These are phyloP conservation scores for Lipomyces starkeyi DNA, from an alignment of 805 yeast genomes.

Conservation along the genomic window DNA sequence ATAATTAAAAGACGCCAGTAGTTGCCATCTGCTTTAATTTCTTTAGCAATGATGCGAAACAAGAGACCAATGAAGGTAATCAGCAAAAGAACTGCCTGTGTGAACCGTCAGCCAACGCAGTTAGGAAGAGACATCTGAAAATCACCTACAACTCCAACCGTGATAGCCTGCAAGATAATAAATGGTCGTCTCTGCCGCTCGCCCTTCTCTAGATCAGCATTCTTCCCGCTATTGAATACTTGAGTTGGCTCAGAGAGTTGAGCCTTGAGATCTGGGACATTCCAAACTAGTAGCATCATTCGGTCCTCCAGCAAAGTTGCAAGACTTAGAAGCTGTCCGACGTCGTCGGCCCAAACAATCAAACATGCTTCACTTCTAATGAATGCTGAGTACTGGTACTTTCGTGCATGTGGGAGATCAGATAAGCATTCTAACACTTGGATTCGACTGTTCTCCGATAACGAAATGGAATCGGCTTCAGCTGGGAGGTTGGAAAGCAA, in stretches of 20 bases:
- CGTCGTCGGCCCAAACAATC: slow-evolving; percentile 33
- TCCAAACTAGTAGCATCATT: slow-evolving; percentile 33
- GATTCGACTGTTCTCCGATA: slow-evolving; percentile 29
- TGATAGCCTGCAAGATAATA: slow-evolving; percentile 17
- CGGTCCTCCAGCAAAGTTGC: slow-evolving; percentile 25
- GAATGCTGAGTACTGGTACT: slow-evolving; percentile 30
- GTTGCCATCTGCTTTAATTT: slow-evolving; percentile 14
- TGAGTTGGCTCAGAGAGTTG: slow-evolving; percentile 14
- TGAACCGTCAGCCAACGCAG: not conserved
- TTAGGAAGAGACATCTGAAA: not conserved
- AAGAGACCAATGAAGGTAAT: slow-evolving; percentile 7
- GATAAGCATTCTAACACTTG: slow-evolving; percentile 25
- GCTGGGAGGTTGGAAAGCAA: slow-evolving; percentile 22
- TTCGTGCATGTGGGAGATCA: slow-evolving; percentile 30
- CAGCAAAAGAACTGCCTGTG: slow-evolving; percentile 10
- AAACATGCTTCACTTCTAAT: slow-evolving; percentile 22
- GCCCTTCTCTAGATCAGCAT: slow-evolving; percentile 12
- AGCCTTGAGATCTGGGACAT: slow-evolving; percentile 6
- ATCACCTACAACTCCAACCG: slow-evolving; percentile 27
- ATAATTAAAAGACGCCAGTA: slow-evolving; percentile 10
- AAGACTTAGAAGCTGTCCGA: slow-evolving; percentile 10
- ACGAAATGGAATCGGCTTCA: slow-evolving; percentile 19
- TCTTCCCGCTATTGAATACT: not conserved
- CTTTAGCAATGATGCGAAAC: slow-evolving; percentile 13
- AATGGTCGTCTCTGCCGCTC: slow-evolving; percentile 9